phyloP scores from a whole-genome alignment of 2,329 filamentous ascomycete species.

The Sarocladium kiliense region DNA sequence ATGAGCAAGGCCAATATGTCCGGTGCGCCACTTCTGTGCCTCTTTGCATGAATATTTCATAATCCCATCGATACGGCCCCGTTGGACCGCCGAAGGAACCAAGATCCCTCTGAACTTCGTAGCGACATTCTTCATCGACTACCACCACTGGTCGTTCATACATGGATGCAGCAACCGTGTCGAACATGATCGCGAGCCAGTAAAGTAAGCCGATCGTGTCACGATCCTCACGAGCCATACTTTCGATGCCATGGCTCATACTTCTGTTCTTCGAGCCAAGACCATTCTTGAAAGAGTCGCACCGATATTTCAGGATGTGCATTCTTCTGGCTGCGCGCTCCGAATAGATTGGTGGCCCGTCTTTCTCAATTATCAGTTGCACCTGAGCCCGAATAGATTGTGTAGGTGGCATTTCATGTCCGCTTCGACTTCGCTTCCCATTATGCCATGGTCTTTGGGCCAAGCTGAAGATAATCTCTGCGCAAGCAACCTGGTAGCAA shows the following conservation, averaged over 20 bases:
- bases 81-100: no score
- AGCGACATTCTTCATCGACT: slow-evolving; percentile 32
- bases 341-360: slow-evolving; percentile 23
- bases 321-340: slow-evolving; percentile 32
- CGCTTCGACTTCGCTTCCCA: neutral
- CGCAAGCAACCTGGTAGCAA: slow-evolving; percentile 31
- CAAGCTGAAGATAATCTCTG: slow-evolving; percentile 32
- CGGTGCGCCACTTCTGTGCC: slow-evolving; percentile 16
- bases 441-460: slow-evolving; percentile 25
- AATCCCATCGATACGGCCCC: slow-evolving; percentile 15
- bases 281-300: slow-evolving; percentile 16
- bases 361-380: slow-evolving; percentile 17
- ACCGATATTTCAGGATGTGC: slow-evolving; percentile 28
- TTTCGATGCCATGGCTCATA: neutral
- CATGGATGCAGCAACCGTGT: slow-evolving; percentile 51
- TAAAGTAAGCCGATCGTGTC: slow-evolving; percentile 48
- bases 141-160: slow-evolving; percentile 31
- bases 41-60: slow-evolving; percentile 20
- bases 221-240: slow-evolving; percentile 16
- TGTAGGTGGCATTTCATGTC: neutral
- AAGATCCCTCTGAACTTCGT: slow-evolving; percentile 16
- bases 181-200: slow-evolving; percentile 57
- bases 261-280: slow-evolving; percentile 6
- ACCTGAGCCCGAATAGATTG: neutral
- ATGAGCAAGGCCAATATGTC: slow-evolving; percentile 47